phyloP scores from a whole-genome alignment of 2,329 filamentous ascomycete genomes.

The Trichoderma polysporum region DNA sequence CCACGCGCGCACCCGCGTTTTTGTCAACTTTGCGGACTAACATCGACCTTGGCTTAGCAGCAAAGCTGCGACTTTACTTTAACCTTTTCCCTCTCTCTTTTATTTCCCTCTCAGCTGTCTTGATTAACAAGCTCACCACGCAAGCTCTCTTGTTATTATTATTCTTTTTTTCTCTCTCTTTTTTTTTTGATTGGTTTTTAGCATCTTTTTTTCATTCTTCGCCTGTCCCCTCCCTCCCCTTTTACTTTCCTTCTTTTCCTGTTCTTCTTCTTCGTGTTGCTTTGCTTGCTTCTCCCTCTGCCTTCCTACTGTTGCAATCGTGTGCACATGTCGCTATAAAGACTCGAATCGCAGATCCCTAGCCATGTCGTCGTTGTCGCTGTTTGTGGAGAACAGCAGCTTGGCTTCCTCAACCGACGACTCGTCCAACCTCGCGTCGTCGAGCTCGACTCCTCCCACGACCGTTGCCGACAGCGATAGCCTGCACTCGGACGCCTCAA shows the following conservation, averaged over 20 bases:
- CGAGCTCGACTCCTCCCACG: conserved; percentile 64
- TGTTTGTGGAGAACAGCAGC: conserved; percentile 38
- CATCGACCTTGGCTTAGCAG: not conserved
- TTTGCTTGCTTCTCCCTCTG: not conserved
- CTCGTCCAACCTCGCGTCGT: conserved; percentile 54
- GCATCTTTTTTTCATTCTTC: not conserved
- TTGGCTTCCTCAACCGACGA: conserved; percentile 37
- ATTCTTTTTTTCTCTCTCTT: not conserved
- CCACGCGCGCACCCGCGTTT: conserved; percentile 18
- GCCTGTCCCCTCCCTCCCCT: not conserved
- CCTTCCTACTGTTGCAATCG: not conserved
- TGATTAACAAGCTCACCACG: not conserved
- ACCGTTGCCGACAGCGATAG: conserved; percentile 63
- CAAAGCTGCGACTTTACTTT: not conserved
- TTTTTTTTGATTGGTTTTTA: not conserved
- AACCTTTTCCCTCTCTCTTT: not conserved
- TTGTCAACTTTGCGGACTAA: conserved; percentile 6
- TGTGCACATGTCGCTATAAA: not conserved
- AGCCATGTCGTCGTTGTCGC: conserved; percentile 30
- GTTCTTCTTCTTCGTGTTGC: not conserved
- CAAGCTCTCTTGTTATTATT: not conserved
- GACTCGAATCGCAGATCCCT: not conserved
- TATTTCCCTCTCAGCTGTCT: not conserved
- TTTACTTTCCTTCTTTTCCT: not conserved
- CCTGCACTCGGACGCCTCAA: conserved; percentile 48